Conservation (phyloP, 1,284 basidiomycete species). For the Anthracocystis panici-leucophaei region DNA sequence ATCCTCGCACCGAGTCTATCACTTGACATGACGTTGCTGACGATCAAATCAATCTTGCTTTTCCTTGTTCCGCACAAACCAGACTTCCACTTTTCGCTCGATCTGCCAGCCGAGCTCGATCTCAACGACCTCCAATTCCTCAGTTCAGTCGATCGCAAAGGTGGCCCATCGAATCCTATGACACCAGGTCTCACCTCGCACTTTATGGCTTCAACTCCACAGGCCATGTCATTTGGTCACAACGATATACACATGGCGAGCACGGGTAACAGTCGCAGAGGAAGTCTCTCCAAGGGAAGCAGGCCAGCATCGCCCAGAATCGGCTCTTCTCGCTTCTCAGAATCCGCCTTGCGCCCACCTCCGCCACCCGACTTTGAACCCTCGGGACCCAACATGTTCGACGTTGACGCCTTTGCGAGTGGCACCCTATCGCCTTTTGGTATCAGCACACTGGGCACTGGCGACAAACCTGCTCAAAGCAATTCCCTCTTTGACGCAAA, state of each 20-base stretch:
- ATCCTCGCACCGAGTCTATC: neutral
- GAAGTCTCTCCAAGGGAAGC: slow-evolving; percentile 51
- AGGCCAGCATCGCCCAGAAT: slow-evolving; percentile 42
- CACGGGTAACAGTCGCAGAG: slow-evolving; percentile 44
- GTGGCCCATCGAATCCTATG: slow-evolving; percentile 50
- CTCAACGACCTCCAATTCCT: slow-evolving; percentile 54
- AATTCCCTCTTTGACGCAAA: slow-evolving; percentile 56
- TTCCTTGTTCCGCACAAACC: neutral
- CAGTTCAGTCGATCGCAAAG: slow-evolving; percentile 47
- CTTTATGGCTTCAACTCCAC: slow-evolving; percentile 45
- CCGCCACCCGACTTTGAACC: slow-evolving; percentile 56
- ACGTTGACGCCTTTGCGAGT: slow-evolving; percentile 31
- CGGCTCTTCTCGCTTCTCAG: slow-evolving; percentile 43
- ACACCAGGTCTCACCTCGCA: slow-evolving; percentile 49
- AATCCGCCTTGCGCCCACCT: slow-evolving; percentile 45
- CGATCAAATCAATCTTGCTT: neutral
- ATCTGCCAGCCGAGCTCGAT: slow-evolving; percentile 56
- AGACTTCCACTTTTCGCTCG: slow-evolving; percentile 64
- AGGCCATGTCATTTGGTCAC: slow-evolving; percentile 26
- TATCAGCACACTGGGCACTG: slow-evolving; percentile 30
- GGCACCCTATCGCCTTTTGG: slow-evolving; percentile 42
- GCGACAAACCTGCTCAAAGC: slow-evolving; percentile 23
- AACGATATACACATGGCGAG: slow-evolving; percentile 53
- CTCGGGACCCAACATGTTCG: slow-evolving; percentile 43
- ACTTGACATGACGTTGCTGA: neutral